Evolutionary conservation across 306 rosid species (phyloP).

Genomic region (Astragalus membranaceus): DNA sequence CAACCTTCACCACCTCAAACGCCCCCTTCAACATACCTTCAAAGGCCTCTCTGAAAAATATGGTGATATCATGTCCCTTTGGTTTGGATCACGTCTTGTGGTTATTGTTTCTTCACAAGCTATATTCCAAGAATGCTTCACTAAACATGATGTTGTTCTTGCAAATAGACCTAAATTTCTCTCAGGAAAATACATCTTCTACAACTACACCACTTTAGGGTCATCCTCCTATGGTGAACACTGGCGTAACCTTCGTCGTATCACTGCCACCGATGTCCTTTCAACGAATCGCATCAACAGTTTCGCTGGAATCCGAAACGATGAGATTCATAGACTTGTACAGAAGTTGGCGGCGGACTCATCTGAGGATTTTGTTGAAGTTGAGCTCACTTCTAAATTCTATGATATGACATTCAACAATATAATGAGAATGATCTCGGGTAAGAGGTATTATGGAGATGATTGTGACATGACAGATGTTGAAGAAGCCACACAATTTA

Average conservation of each 20-base stretch:
- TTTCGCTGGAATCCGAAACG: slow-evolving; percentile 16
- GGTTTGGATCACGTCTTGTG: slow-evolving; percentile 28
- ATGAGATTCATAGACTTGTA: slow-evolving; percentile 28
- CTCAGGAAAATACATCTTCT: slow-evolving; percentile 37
- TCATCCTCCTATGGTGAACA: slow-evolving; percentile 42
- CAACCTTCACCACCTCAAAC: slow-evolving; percentile 45
- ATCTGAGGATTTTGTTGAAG: background rate
- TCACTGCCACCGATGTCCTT: slow-evolving; percentile 39
- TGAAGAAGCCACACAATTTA: slow-evolving; percentile 7
- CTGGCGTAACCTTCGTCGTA: slow-evolving; percentile 68
- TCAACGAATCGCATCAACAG: slow-evolving; percentile 24
- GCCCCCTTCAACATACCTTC: slow-evolving; percentile 34
- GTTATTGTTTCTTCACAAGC: slow-evolving; percentile 37
- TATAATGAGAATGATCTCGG: slow-evolving; percentile 26
- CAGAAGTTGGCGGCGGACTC: slow-evolving; percentile 17
- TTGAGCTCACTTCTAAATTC: slow-evolving; percentile 26
- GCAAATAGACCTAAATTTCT: slow-evolving; percentile 43
- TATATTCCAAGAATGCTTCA: slow-evolving; percentile 42
- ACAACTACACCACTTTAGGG: slow-evolving; percentile 38
- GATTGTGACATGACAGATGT: slow-evolving; percentile 10
- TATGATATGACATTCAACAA: slow-evolving; percentile 40
- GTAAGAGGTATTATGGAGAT: slow-evolving; percentile 16
- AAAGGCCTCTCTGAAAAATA: slow-evolving; percentile 25
- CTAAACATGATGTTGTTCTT: slow-evolving; percentile 46
- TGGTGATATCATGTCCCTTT: slow-evolving; percentile 29